Conservation (phyloP, 2,329 filamentous ascomycete species). For the Endoconidiophora laricicola region DNA sequence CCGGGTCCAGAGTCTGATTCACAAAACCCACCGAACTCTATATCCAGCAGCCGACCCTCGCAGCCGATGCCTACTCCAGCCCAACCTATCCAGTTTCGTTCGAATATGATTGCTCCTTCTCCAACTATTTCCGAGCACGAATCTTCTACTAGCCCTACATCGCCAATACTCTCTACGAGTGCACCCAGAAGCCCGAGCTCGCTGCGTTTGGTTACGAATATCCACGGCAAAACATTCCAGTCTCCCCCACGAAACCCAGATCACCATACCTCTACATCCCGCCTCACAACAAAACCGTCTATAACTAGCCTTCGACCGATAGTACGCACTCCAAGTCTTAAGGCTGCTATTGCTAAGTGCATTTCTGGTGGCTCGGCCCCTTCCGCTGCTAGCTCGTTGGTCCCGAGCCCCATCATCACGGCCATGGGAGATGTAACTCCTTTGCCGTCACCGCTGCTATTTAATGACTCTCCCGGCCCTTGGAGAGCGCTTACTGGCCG, state of each 20-base stretch:
- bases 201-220: constrained; percentile 15
- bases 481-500: constrained; percentile 36
- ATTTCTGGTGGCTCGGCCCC: constrained; percentile 24
- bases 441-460: constrained; percentile 57
- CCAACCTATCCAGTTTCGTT: constrained; percentile 10
- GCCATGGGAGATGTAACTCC: constrained; percentile 68
- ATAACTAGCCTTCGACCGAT: constrained; percentile 32
- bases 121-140: constrained; percentile 10
- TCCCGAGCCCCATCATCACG: constrained; percentile 57
- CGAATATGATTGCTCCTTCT: constrained; percentile 13
- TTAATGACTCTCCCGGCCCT: constrained; percentile 47
- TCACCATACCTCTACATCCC: constrained; percentile 11
- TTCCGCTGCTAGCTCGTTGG: constrained; percentile 46
- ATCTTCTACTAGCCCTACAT: constrained; percentile 13
- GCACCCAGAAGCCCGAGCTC: constrained; percentile 12
- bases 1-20: constrained; percentile 2
- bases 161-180: constrained; percentile 10
- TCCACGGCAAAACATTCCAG: constrained; percentile 12
- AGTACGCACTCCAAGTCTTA: constrained; percentile 44
- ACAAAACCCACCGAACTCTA: neutral
- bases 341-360: constrained; percentile 34
- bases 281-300: constrained; percentile 25
- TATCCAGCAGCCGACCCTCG: neutral
- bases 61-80: neutral
- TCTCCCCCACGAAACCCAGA: constrained; percentile 13